A percentile compares a stretch with the other conserved stretches of the same genome.
Evolutionary conservation across 768 basidiomycete genomes (phyloP).

Genomic region (Tephrocybe sp.): DNA sequence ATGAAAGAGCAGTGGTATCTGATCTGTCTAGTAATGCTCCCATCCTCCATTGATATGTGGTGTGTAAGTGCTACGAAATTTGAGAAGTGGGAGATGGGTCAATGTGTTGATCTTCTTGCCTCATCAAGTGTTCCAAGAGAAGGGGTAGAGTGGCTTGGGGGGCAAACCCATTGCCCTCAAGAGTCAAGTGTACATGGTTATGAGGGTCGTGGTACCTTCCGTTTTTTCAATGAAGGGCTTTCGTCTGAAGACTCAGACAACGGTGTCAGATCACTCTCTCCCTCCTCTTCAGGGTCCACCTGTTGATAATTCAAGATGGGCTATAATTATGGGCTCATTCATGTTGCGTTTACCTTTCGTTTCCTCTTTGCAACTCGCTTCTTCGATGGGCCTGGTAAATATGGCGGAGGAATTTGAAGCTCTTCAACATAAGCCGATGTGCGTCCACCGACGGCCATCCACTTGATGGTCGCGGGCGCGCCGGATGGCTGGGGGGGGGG

Average conservation of each 20-base stretch:
- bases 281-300: conserved; percentile 14
- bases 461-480: conserved; percentile 66
- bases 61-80: no score
- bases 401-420: conserved; percentile 43
- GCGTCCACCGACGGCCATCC: conserved; percentile 72
- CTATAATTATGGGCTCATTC: no score
- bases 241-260: conserved; percentile 19
- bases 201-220: not conserved
- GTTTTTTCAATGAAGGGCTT: not conserved
- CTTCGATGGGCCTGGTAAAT: not conserved
- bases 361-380: conserved; percentile 11
- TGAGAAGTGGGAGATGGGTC: no score
- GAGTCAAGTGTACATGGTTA: no score
- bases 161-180: no score
- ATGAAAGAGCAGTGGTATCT: no score
- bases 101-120: no score
- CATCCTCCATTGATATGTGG: no score
- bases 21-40: no score
- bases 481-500: conserved; percentile 54
- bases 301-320: not conserved
- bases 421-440: conserved; percentile 72
- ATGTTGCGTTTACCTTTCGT: conserved; percentile 1
- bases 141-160: no score
- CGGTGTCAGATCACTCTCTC: conserved; percentile 18
- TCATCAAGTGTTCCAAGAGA: no score